Conservation (phyloP, 1,139 yeast genomes). For the Yamadazyma blattariae region DNA sequence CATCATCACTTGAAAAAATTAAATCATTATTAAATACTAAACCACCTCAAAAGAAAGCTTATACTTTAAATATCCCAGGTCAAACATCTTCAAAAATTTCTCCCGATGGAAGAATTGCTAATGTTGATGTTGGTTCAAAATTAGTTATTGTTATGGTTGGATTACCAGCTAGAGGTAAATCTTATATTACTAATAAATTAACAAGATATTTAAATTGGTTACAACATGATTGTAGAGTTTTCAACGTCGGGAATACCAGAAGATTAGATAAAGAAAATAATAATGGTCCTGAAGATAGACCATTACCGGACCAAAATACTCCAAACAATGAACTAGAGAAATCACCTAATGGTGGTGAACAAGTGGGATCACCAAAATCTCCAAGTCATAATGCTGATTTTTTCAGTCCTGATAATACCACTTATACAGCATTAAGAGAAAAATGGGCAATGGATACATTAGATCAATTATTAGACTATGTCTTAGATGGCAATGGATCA, state of each 20-base stretch:
- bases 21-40: slow-evolving; percentile 36
- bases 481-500: slow-evolving; percentile 77
- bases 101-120: slow-evolving; percentile 80
- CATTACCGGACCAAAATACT: slow-evolving; percentile 61
- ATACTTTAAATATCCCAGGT: slow-evolving; percentile 91
- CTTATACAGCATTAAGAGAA: slow-evolving; percentile 69
- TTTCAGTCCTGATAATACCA: slow-evolving; percentile 76
- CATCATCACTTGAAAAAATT: slow-evolving; percentile 42
- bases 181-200: slow-evolving; percentile 86
- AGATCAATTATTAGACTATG: slow-evolving; percentile 78
- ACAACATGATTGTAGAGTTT: slow-evolving; percentile 84
- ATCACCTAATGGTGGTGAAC: slow-evolving; percentile 16
- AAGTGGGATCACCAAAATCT: slow-evolving; percentile 11
- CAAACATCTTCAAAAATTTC: slow-evolving; percentile 79
- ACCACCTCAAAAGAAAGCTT: slow-evolving; percentile 51
- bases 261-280: slow-evolving; percentile 60
- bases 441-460: slow-evolving; percentile 96
- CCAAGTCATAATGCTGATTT: slow-evolving; percentile 71
- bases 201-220: slow-evolving; percentile 89
- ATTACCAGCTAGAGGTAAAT: slow-evolving; percentile 88
- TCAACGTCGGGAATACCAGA: slow-evolving; percentile 93
- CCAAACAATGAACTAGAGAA: slow-evolving; percentile 25
- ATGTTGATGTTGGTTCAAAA: slow-evolving; percentile 72
- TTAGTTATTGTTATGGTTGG: slow-evolving; percentile 95
- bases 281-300: slow-evolving; percentile 70